Evolutionary conservation across 2,329 filamentous ascomycete species (phyloP).

Genomic region (Ramichloridium luteum): DNA sequence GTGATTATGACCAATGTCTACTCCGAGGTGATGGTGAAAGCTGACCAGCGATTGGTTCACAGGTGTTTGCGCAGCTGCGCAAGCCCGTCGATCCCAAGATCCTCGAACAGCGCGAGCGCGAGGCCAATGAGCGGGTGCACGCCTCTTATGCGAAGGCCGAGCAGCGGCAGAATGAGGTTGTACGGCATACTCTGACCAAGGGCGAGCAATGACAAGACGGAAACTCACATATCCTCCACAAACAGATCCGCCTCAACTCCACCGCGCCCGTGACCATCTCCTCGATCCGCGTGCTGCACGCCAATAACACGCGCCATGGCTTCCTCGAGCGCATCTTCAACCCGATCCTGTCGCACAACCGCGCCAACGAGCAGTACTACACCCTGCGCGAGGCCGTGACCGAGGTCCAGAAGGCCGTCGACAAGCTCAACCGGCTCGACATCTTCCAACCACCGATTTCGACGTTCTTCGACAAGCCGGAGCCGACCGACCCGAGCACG

Average conservation of each 20-base stretch:
- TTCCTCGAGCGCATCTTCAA: slow-evolving; percentile 76
- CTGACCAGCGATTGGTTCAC: slow-evolving; percentile 10
- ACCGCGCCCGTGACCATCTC: slow-evolving; percentile 80
- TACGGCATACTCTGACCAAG: too few relatives aligned
- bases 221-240: too few relatives aligned
- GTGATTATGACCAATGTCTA: background rate
- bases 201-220: too few relatives aligned
- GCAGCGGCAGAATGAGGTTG: slow-evolving; percentile 51
- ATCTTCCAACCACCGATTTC: slow-evolving; percentile 78
- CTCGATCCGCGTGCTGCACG: slow-evolving; percentile 71
- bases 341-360: slow-evolving; percentile 59
- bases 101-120: slow-evolving; percentile 47
- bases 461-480: slow-evolving; percentile 68
- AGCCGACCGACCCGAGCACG: slow-evolving; percentile 54
- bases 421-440: slow-evolving; percentile 69
- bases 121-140: slow-evolving; percentile 46
- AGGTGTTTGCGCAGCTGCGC: slow-evolving; percentile 51
- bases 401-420: slow-evolving; percentile 56
- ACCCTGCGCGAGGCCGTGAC: slow-evolving; percentile 69
- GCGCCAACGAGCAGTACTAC: slow-evolving; percentile 36
- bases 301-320: slow-evolving; percentile 64
- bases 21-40: background rate
- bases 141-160: slow-evolving; percentile 51
- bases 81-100: slow-evolving; percentile 47
- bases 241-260: slow-evolving; percentile 65